Conservation (phyloP, 331 rosid genomes). For the Phaseolus coccineus region DNA sequence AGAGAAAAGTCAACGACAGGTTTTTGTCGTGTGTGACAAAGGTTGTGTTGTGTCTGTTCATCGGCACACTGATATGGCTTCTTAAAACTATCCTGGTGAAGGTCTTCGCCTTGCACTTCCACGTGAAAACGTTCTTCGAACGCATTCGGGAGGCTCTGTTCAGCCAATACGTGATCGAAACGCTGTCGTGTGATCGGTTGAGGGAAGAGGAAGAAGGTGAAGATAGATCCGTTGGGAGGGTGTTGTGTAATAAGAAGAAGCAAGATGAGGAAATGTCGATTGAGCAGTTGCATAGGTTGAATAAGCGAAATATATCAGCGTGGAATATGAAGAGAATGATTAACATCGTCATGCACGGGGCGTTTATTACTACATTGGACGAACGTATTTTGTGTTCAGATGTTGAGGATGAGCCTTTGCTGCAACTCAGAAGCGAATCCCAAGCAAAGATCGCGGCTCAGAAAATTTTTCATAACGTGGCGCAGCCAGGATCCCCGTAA, state of each 20-base stretch:
- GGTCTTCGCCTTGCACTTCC: conserved; percentile 69
- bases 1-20: conserved; percentile 45
- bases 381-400: conserved; percentile 58
- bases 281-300: conserved; percentile 63
- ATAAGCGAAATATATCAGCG: conserved; percentile 65
- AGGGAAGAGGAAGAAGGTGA: conserved; percentile 42
- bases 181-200: conserved; percentile 61
- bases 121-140: conserved; percentile 68
- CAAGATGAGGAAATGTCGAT: conserved; percentile 56
- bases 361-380: conserved; percentile 61
- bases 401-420: conserved; percentile 51
- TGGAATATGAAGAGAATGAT: conserved; percentile 81
- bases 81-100: conserved; percentile 71
- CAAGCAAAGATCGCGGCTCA: conserved; percentile 68
- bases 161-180: conserved; percentile 68
- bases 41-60: conserved; percentile 55
- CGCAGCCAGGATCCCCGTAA: conserved; percentile 59
- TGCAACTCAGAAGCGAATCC: conserved; percentile 53
- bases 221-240: conserved; percentile 26
- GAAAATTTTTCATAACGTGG: conserved; percentile 66
- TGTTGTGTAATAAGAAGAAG: not conserved
- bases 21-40: conserved; percentile 52
- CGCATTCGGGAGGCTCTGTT: conserved; percentile 68
- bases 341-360: conserved; percentile 62
- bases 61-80: conserved; percentile 62